Base-by-base conservation (phyloP, 1,139 yeast species). In the Petasospora fabianii region DNA sequence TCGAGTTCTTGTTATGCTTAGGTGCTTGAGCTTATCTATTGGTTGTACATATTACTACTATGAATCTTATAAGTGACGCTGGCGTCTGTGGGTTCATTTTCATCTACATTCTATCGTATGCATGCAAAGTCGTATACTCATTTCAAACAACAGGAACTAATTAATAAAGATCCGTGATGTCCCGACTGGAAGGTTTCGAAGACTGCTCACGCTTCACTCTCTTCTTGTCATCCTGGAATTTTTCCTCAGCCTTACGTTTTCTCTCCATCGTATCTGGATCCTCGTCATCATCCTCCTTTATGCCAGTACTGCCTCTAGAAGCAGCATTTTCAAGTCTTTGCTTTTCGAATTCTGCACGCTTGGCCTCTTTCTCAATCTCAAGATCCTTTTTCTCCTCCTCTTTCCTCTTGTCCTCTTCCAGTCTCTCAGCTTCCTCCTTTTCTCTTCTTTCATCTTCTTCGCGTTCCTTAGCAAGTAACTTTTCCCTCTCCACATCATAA, bases 201-300 rank as follows among this genome's bases (percentile, higher is more conserved):
- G n/a, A n/a, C n/a, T n/a, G n/a, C n/a, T 43, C 50, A 22, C 38
- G 21, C 19, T 44, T 44, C 9, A 42, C 35, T 24, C 44, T 41
- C 31, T 51, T 50, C 15, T 46, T 34, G n/a, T 43, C 21, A 15
- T 46, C 48, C 11, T 48, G 53, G 16, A 43, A 34, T 13, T 50
- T 53, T 28, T 38, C 44, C 8, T 43, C 40, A 3, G 46, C 44
- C 29, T 49, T 50, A 16, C 54, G 49, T 34, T 52, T 52, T 24
- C 39, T 41, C 10, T 42, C 46, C 16, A 31, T 34, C 21, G 34
- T 24, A 7, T 24, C 33, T 10, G 16, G 26, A n/a, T 22, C 21
- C 12, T 21, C 6, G n/a, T 30, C 32, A 7, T 19, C 29, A n/a
- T 27, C 33, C 20, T 32, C 18, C 24, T 13, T 2, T 11, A 18